These are phyloP conservation scores for Phoma sp. DNA, from an alignment of 2,329 filamentous ascomycete genomes.

Conservation along the genomic window DNA sequence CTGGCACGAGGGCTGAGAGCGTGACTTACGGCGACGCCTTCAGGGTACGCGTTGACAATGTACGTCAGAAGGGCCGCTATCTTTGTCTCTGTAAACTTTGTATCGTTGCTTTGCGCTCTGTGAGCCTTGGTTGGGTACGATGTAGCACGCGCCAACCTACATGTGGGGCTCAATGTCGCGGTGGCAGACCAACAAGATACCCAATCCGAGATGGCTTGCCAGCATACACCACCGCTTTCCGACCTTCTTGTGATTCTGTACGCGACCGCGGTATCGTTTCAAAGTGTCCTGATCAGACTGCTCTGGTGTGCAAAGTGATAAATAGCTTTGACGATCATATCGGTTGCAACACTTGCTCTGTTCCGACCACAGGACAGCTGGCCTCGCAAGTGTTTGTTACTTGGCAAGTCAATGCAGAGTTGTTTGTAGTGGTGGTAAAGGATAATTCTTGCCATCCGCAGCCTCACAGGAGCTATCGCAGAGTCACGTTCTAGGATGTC, in stretches of 20 bases:
- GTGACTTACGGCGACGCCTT: not conserved
- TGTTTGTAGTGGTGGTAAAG: not conserved
- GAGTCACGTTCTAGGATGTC: not conserved
- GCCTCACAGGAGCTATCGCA: not conserved
- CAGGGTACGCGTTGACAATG: not conserved
- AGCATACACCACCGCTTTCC: not conserved
- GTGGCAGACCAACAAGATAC: not conserved
- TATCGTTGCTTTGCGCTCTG: not conserved
- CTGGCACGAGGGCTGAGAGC: not conserved
- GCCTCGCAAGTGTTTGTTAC: not conserved
- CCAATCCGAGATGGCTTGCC: not conserved
- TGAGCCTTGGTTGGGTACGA: not conserved
- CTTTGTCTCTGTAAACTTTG: not conserved
- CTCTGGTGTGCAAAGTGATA: not conserved
- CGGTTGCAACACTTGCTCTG: not conserved
- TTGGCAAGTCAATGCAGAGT: not conserved
- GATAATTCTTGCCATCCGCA: not conserved
- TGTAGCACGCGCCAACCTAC: not conserved
- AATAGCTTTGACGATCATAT: not conserved
- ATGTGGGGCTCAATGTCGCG: not conserved
- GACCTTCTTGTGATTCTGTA: not conserved
- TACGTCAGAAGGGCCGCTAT: not conserved
- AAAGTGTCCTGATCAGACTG: not conserved
- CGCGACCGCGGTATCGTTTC: not conserved
- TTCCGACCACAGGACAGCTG: not conserved